Percentiles rank a stretch among this genome's conserved stretches.
Conservation (phyloP, 1,284 basidiomycete species). For the Tetrapyrgos nigripes region DNA sequence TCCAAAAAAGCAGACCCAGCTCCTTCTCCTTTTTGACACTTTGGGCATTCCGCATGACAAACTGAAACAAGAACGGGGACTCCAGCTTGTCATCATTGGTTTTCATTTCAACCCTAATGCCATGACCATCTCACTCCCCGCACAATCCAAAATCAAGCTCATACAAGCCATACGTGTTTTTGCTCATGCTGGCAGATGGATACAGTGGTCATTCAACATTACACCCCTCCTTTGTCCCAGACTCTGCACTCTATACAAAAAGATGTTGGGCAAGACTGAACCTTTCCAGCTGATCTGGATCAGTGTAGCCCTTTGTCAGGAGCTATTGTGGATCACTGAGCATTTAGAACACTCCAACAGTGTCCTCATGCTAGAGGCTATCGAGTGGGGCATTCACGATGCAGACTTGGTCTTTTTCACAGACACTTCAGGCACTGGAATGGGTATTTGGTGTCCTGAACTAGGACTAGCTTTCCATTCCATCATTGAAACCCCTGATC, state of each 20-base stretch:
- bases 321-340: slow-evolving; percentile 39
- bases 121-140: slow-evolving; percentile 30
- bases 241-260: slow-evolving; percentile 37
- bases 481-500: too few relatives aligned
- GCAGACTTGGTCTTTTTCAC: too few relatives aligned
- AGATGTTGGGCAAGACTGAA: slow-evolving; percentile 34
- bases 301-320: slow-evolving; percentile 29
- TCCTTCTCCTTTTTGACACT: too few relatives aligned
- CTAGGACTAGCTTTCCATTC: too few relatives aligned
- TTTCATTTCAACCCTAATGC: slow-evolving; percentile 34
- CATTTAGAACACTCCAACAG: slow-evolving; percentile 29
- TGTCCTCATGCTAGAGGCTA: slow-evolving; percentile 32
- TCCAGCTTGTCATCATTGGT: slow-evolving; percentile 34
- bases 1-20: too few relatives aligned
- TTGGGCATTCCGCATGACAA: slow-evolving; percentile 37
- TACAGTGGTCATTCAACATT: slow-evolving; percentile 42
- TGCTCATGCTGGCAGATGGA: slow-evolving; percentile 14
- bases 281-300: slow-evolving; percentile 29
- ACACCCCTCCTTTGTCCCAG: slow-evolving; percentile 32
- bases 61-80: slow-evolving; percentile 36
- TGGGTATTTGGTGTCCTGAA: too few relatives aligned
- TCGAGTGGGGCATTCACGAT: slow-evolving; percentile 13
- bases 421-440: too few relatives aligned
- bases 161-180: slow-evolving; percentile 4
- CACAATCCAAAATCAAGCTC: slow-evolving; percentile 1